A percentile compares a stretch with the other conserved stretches of the same genome.
Evolutionary conservation across 257 asterid species (phyloP).

Genomic region (Echium plantagineum): DNA sequence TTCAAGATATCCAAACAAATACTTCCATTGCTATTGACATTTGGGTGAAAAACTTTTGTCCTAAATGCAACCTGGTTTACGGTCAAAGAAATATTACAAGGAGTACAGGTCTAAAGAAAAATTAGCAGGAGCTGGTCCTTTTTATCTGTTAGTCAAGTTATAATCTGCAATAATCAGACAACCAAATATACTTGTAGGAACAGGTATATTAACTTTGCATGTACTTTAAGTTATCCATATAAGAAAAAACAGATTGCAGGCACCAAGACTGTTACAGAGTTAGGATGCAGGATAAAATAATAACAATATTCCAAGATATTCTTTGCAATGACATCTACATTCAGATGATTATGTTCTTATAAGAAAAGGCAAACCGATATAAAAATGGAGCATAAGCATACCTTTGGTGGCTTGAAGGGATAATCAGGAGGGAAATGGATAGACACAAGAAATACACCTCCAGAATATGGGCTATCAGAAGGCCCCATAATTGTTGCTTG

Average conservation of each 20-base stretch:
- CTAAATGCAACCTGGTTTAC: conserved; percentile 52
- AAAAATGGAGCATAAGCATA: conserved; percentile 3
- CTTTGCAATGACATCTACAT: not conserved
- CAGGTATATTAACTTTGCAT: too few relatives aligned
- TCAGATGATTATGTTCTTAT: not conserved
- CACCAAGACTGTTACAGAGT: too few relatives aligned
- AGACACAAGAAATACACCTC: conserved; percentile 37
- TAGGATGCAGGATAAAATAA: too few relatives aligned
- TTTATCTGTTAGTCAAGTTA: too few relatives aligned
- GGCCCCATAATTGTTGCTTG: conserved; percentile 45
- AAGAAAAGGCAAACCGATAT: not conserved
- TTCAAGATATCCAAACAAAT: conserved; percentile 71
- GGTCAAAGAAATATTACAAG: not conserved
- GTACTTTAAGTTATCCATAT: too few relatives aligned
- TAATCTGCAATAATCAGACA: not conserved
- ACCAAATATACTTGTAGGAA: not conserved
- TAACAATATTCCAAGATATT: not conserved
- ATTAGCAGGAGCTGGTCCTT: not conserved
- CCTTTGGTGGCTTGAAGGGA: conserved; percentile 42
- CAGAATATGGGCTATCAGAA: conserved; percentile 35
- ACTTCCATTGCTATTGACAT: conserved; percentile 74
- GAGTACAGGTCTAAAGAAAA: conserved; percentile 4
- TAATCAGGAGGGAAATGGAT: conserved; percentile 39
- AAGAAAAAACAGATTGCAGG: too few relatives aligned
- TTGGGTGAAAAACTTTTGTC: conserved; percentile 72